phyloP scores from a whole-genome alignment of 805 yeast genomes.

The Candida cerambycidarum region DNA sequence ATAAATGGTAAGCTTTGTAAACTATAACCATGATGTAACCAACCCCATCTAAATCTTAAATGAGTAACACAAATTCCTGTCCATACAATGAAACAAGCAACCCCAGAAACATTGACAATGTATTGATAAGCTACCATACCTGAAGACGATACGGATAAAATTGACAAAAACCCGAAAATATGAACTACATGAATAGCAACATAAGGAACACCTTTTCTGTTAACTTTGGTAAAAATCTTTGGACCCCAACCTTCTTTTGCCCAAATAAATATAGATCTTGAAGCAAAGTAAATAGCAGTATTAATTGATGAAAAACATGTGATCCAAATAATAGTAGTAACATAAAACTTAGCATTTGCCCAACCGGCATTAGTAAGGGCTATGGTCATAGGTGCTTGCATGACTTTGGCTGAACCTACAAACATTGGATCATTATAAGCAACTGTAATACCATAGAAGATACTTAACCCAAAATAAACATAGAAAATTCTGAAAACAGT shows the following conservation, averaged over 20 bases:
- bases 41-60: slow-evolving; percentile 21
- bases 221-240: slow-evolving; percentile 28
- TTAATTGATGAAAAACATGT: slow-evolving; percentile 44
- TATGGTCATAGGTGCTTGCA: slow-evolving; percentile 39
- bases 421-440: slow-evolving; percentile 29
- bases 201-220: slow-evolving; percentile 33
- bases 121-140: slow-evolving; percentile 20
- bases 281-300: slow-evolving; percentile 26
- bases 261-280: slow-evolving; percentile 34
- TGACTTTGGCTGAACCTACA: slow-evolving; percentile 20
- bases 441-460: slow-evolving; percentile 33
- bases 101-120: slow-evolving; percentile 21
- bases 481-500: slow-evolving; percentile 29
- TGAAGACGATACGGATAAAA: slow-evolving; percentile 18
- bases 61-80: slow-evolving; percentile 21
- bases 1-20: slow-evolving; percentile 17
- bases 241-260: slow-evolving; percentile 42
- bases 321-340: slow-evolving; percentile 39
- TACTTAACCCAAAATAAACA: slow-evolving; percentile 29
- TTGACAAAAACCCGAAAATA: slow-evolving; percentile 19
- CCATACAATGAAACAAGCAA: slow-evolving; percentile 24
- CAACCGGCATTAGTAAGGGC: slow-evolving; percentile 36
- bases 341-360: slow-evolving; percentile 31
- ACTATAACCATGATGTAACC: slow-evolving; percentile 18
- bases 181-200: slow-evolving; percentile 23